Percentiles rank a stretch among this genome's conserved stretches.
Conservation (phyloP, 1,284 basidiomycete genomes). For the Pseudozyma sp. region DNA sequence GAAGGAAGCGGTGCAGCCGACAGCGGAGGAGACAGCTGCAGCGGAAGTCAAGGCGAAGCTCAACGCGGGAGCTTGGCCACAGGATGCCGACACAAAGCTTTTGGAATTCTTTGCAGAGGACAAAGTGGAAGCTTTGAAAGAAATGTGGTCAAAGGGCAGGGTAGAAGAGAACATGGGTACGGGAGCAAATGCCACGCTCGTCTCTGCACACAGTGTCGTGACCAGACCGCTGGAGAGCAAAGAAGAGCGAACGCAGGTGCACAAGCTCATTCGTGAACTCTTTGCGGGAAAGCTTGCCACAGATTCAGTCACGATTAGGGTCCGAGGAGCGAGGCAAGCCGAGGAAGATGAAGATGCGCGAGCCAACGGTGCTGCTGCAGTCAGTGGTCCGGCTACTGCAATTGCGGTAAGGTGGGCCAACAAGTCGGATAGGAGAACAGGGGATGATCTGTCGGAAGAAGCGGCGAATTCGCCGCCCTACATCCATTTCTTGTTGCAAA, state of each 20-base stretch:
- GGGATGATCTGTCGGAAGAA: conserved; percentile 70
- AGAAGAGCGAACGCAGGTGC: conserved; percentile 81
- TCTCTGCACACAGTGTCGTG: conserved; percentile 31
- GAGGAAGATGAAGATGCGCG: conserved; percentile 43
- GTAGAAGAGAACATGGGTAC: conserved; percentile 29
- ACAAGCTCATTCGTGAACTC: conserved; percentile 82
- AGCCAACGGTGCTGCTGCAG: conserved; percentile 13
- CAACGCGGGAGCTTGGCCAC: conserved; percentile 29
- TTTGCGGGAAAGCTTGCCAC: conserved; percentile 87
- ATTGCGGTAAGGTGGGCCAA: conserved; percentile 81
- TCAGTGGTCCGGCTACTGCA: conserved; percentile 64
- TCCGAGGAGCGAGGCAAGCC: conserved; percentile 13
- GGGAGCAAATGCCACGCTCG: conserved; percentile 34
- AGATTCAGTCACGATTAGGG: conserved; percentile 71
- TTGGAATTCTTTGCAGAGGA: conserved; percentile 25
- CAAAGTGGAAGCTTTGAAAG: conserved; percentile 21
- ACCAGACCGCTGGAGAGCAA: conserved; percentile 84
- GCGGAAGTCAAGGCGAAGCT: conserved; percentile 1
- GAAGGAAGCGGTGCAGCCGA: neutral
- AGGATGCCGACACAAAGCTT: conserved; percentile 29
- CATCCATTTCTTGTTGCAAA: conserved; percentile 96
- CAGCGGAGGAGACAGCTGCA: conserved; percentile 1
- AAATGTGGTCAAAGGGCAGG: conserved; percentile 28
- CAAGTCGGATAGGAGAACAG: conserved; percentile 51
- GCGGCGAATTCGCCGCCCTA: conserved; percentile 75